Conservation (phyloP, 345 rosid species). For the Ricinus communis region DNA sequence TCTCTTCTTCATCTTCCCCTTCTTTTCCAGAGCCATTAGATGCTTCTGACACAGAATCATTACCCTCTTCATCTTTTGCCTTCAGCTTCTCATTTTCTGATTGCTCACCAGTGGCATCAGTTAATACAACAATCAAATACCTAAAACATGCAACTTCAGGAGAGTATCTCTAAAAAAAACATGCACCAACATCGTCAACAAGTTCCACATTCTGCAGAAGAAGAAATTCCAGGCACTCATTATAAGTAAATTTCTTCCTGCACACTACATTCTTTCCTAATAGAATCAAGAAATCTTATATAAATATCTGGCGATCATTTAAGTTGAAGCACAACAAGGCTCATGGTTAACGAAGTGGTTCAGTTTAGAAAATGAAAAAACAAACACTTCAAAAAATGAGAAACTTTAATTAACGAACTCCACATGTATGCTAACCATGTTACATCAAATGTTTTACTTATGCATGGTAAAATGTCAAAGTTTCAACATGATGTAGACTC, state of each 20-base stretch:
- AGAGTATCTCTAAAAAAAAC: conserved; percentile 9
- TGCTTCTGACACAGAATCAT: conserved; percentile 25
- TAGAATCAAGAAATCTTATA: no score
- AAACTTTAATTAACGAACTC: no score
- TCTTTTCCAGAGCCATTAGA: conserved; percentile 19
- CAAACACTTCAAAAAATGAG: no score
- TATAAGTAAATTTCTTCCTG: background rate
- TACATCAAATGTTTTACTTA: no score
- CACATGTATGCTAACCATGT: no score
- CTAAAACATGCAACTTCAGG: conserved; percentile 16
- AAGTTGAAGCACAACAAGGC: no score
- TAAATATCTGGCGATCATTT: no score
- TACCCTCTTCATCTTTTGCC: conserved; percentile 30
- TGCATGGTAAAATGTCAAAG: background rate
- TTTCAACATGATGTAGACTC: background rate
- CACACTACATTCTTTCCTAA: background rate
- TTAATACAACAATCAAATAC: conserved; percentile 24
- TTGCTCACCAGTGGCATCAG: conserved; percentile 12
- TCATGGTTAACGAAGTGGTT: no score
- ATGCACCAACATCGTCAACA: background rate
- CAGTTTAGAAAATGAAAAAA: no score
- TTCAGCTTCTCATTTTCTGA: conserved; percentile 38
- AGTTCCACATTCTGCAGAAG: background rate
- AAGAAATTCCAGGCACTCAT: background rate
- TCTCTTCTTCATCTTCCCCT: conserved; percentile 27